These are phyloP conservation scores for Polygonum maritimum DNA, from an alignment of 148 eudicot genomes.

Conservation along the genomic window DNA sequence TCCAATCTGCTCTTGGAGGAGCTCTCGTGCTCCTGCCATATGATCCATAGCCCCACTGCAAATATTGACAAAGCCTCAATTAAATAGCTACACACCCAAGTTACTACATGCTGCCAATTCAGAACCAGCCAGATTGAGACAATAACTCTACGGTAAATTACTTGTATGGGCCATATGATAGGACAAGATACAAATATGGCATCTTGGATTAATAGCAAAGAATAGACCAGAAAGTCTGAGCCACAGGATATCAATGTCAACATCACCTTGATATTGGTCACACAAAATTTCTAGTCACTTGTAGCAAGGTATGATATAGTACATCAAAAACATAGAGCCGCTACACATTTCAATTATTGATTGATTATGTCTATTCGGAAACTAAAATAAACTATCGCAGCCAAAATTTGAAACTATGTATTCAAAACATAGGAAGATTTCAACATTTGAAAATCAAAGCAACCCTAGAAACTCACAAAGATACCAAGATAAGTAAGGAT, in stretches of 20 bases:
- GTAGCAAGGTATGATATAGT: no score
- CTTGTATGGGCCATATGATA: background rate
- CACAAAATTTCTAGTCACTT: no score
- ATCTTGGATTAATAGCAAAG: background rate
- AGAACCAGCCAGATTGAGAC: background rate
- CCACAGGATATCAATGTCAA: no score
- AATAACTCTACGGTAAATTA: background rate
- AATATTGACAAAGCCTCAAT: slow-evolving; percentile 8
- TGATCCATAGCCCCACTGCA: slow-evolving; percentile 52
- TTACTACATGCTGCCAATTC: background rate
- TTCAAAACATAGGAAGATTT: background rate
- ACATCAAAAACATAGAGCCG: no score
- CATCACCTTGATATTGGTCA: no score
- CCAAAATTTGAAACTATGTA: background rate
- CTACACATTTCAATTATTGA: background rate
- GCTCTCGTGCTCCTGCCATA: slow-evolving; percentile 42
- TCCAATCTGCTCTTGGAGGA: slow-evolving; percentile 74
- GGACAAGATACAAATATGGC: background rate
- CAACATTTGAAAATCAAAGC: background rate
- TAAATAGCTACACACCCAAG: background rate
- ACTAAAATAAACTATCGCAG: background rate
- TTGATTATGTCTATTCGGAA: background rate
- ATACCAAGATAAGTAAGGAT: background rate
- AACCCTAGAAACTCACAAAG: background rate
- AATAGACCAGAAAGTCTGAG: background rate